Evolutionary conservation across 495 filamentous ascomycete genomes (phyloP).

Genomic region (Talaromyces trachyspermus): DNA sequence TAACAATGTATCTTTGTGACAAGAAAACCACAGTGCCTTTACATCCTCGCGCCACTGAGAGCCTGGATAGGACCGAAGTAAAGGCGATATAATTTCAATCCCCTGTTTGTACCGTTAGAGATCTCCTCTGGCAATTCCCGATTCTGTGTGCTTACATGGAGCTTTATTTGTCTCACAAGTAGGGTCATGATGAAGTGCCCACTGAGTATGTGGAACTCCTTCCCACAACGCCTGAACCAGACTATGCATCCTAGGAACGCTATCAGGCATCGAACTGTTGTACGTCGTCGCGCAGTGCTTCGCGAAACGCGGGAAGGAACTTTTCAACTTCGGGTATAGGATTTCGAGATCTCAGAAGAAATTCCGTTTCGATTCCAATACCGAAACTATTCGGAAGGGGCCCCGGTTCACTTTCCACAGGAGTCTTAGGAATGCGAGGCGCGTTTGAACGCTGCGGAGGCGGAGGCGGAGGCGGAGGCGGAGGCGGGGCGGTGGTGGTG

Average conservation of each 20-base stretch:
- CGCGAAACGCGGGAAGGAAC: not conserved
- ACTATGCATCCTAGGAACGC: not conserved
- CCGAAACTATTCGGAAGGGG: not conserved
- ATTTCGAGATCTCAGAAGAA: not conserved
- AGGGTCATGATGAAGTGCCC: not conserved
- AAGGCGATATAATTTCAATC: no score
- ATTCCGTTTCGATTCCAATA: not conserved
- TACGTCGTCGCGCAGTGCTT: not conserved
- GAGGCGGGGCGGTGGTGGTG: not conserved
- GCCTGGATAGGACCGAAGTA: not conserved
- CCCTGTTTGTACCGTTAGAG: no score
- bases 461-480: not conserved
- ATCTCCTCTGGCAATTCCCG: no score
- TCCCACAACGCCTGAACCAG: not conserved
- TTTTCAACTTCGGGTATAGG: not conserved
- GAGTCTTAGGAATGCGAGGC: not conserved
- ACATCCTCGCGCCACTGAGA: constrained; percentile 4
- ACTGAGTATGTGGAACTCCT: not conserved
- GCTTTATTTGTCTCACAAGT: not conserved
- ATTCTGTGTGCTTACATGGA: no score
- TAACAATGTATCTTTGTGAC: not conserved
- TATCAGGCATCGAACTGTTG: not conserved
- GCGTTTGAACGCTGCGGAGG: not conserved
- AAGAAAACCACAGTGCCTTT: not conserved
- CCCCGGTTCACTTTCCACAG: not conserved